phyloP scores from a whole-genome alignment of 345 rosid genomes.

The Hirschfeldia incana region DNA sequence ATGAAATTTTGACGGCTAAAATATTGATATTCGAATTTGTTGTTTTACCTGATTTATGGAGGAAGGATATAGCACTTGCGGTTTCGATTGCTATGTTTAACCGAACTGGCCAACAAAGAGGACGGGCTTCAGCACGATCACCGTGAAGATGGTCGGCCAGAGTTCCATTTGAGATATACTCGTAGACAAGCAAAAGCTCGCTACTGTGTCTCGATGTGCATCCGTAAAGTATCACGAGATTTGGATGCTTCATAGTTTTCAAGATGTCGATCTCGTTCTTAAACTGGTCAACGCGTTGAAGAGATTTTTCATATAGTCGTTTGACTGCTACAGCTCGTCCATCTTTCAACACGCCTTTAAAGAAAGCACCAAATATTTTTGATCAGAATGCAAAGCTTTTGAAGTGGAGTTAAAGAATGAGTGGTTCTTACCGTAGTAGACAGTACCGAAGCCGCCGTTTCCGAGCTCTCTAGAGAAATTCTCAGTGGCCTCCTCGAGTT shows the following conservation, averaged over 20 bases:
- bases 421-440: constrained; percentile 57
- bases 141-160: constrained; percentile 86
- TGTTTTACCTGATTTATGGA: constrained; percentile 50
- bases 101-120: constrained; percentile 74
- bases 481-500: constrained; percentile 79
- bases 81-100: constrained; percentile 77
- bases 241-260: constrained; percentile 56
- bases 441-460: constrained; percentile 89
- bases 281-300: constrained; percentile 77
- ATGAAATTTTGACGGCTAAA: too few species aligned
- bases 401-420: background rate
- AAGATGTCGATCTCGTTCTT: constrained; percentile 77
- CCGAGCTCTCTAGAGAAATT: constrained; percentile 82
- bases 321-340: constrained; percentile 84
- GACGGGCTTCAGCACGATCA: constrained; percentile 40
- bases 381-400: background rate
- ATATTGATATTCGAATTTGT: background rate
- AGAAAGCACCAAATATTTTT: background rate
- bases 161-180: constrained; percentile 87
- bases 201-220: constrained; percentile 76
- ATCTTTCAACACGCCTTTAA: constrained; percentile 62
- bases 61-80: constrained; percentile 68
- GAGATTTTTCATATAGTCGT: constrained; percentile 63
- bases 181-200: constrained; percentile 85
- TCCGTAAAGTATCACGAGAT: constrained; percentile 73